These are phyloP conservation scores for Podila verticillata DNA, from an alignment of 192 early-diverging fungal genomes.

Conservation along the genomic window DNA sequence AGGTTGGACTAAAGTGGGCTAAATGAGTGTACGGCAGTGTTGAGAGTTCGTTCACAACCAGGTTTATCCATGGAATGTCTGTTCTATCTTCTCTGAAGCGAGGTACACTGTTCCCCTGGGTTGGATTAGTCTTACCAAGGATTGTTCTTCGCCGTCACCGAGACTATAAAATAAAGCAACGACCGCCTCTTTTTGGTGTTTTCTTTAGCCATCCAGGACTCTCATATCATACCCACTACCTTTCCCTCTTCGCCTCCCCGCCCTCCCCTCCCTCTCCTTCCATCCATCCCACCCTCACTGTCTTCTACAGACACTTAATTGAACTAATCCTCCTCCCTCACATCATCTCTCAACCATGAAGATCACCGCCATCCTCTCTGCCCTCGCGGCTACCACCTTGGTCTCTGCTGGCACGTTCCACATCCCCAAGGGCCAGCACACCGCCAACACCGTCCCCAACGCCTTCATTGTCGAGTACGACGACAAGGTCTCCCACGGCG, in stretches of 20 bases:
- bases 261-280: not conserved
- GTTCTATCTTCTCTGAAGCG: too few relatives aligned
- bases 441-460: conserved; percentile 13
- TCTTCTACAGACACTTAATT: conserved; percentile 20
- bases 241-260: not conserved
- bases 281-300: conserved; percentile 15
- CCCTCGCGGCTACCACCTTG: conserved; percentile 34
- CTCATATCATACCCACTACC: conserved; percentile 2
- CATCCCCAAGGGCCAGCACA: not conserved
- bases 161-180: too few relatives aligned
- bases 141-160: too few relatives aligned
- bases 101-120: too few relatives aligned
- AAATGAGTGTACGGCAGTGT: too few relatives aligned
- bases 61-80: too few relatives aligned
- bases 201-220: conserved; percentile 41
- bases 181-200: not conserved
- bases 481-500: conserved; percentile 3
- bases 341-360: conserved; percentile 13
- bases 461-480: conserved; percentile 43
- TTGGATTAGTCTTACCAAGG: too few relatives aligned
- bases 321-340: too few relatives aligned
- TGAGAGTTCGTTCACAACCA: too few relatives aligned
- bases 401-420: conserved; percentile 52
- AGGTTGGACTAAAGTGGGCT: too few relatives aligned
- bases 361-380: conserved; percentile 37